Evolutionary conservation across 2,329 filamentous ascomycete genomes (phyloP), one percentile per base, ranked within the genome.

Genomic region (Gliomastix tumulicola): DNA sequence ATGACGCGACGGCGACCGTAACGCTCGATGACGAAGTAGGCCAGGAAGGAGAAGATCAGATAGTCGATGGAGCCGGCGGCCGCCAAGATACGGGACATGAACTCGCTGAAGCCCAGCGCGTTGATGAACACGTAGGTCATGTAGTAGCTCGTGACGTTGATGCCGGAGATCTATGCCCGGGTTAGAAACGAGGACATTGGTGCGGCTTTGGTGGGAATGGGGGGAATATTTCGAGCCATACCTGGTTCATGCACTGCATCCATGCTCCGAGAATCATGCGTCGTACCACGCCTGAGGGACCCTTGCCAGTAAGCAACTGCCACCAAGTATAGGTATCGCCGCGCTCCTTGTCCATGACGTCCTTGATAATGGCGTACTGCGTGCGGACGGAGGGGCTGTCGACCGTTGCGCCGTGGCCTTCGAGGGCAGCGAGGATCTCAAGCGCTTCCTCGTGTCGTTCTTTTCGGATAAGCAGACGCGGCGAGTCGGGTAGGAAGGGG

Each of bases 211-310:
- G 30, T 22, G 6, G 36, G 30, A 10, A 33, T 38, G 22, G 36
- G 36, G n/a, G n/a, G n/a, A n/a, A n/a, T n/a, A n/a, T n/a, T n/a
- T n/a, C n/a, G n/a, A n/a, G n/a, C n/a, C n/a, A n/a, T n/a, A n/a
- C n/a, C n/a, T n/a, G 28, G 28, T 35, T 39, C 25, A 31, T 39
- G 27, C 17, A 31, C 37, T 62, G 59, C 43, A 56, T 57, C 47
- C 61, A 65, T 21, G 65, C 63, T 10, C 66, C 66, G 0, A 69
- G 37, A 13, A 46, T 39, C 38, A 46, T 41, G 4, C 44, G 21
- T 10, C 43, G 37, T 15, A 33, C 17, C 17, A 33, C 20, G 10
- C 20, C 20, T 17, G 27, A 20, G 11, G 32, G 37, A 12, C 31
- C 31, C n/a, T 18, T 15, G 16, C 31, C 31, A 5, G 20, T 33